phyloP scores from a whole-genome alignment of 2,329 filamentous ascomycete genomes.

The Xylaria sp. region DNA sequence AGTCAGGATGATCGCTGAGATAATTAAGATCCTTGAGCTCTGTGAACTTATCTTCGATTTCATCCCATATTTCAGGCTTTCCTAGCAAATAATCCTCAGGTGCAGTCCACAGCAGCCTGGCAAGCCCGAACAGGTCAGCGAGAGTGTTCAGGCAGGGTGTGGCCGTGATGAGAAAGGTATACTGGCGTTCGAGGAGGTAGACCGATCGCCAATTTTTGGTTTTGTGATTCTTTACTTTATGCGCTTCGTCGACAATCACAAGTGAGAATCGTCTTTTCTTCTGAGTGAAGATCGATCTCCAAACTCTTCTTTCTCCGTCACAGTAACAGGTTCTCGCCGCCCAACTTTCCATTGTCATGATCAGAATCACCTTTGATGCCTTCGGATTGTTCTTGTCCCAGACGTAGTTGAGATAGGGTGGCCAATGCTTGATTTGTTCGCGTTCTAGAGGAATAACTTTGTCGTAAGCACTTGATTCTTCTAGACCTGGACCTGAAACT shows the following conservation, averaged over 20 bases:
- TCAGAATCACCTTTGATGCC: conserved; percentile 41
- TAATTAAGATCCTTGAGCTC: conserved; percentile 16
- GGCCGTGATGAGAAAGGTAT: conserved; percentile 47
- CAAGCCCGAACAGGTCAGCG: conserved; percentile 43
- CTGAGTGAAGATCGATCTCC: conserved; percentile 39
- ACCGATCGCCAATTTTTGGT: conserved; percentile 46
- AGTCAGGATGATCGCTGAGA: conserved; percentile 28
- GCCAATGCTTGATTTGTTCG: conserved; percentile 39
- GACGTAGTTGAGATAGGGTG: conserved; percentile 35
- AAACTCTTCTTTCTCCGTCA: conserved; percentile 10
- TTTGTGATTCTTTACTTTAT: conserved; percentile 44
- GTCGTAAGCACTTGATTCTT: neutral
- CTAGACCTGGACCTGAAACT: conserved; percentile 34
- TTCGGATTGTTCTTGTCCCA: conserved; percentile 41
- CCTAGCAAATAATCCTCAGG: conserved; percentile 36
- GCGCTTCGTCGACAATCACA: conserved; percentile 48
- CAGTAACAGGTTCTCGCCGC: conserved; percentile 36
- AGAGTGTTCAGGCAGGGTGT: conserved; percentile 47
- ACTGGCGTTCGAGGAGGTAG: conserved; percentile 41
- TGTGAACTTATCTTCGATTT: conserved; percentile 18
- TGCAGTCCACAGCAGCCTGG: conserved; percentile 42
- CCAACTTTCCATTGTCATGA: conserved; percentile 47
- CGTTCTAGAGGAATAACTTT: conserved; percentile 27
- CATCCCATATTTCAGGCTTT: neutral
- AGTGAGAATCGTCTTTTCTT: conserved; percentile 43